Conservation (phyloP, 169 alveolate genomes). For the Plasmodium cynomolgi region DNA sequence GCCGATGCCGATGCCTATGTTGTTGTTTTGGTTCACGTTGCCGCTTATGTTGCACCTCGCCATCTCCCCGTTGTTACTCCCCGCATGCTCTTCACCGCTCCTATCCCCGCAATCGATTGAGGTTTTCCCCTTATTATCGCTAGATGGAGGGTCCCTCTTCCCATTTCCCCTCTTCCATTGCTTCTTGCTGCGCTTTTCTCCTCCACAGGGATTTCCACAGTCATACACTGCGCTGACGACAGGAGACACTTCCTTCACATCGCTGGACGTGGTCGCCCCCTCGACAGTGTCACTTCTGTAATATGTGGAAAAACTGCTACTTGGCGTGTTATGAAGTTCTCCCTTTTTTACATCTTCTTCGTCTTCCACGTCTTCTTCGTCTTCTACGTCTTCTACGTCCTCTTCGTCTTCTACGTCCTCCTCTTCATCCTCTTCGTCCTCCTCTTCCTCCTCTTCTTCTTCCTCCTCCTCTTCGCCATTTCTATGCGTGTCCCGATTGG, state of each 20-base stretch:
- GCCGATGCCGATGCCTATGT: background rate
- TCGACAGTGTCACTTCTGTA: background rate
- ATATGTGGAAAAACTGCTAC: background rate
- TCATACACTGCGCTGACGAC: background rate
- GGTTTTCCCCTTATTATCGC: background rate
- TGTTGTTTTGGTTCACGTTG: background rate
- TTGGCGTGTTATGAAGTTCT: background rate
- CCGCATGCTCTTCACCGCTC: background rate
- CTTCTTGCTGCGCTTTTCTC: background rate
- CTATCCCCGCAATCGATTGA: background rate
- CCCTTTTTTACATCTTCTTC: background rate
- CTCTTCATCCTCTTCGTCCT: background rate
- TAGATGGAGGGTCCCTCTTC: background rate
- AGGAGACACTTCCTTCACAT: background rate
- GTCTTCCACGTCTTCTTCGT: no score
- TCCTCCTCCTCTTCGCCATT: background rate
- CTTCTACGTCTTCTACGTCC: background rate
- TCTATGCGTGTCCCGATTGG: background rate
- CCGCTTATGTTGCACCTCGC: background rate
- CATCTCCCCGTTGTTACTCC: background rate
- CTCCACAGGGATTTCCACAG: slow-evolving; percentile 1
- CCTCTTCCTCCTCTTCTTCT: background rate
- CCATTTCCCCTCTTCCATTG: background rate
- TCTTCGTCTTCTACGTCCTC: background rate
- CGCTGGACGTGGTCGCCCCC: background rate